Evolutionary conservation across 495 filamentous ascomycete genomes (phyloP), one percentile per base, ranked within the genome.

Genomic region (Penicillium daleae): DNA sequence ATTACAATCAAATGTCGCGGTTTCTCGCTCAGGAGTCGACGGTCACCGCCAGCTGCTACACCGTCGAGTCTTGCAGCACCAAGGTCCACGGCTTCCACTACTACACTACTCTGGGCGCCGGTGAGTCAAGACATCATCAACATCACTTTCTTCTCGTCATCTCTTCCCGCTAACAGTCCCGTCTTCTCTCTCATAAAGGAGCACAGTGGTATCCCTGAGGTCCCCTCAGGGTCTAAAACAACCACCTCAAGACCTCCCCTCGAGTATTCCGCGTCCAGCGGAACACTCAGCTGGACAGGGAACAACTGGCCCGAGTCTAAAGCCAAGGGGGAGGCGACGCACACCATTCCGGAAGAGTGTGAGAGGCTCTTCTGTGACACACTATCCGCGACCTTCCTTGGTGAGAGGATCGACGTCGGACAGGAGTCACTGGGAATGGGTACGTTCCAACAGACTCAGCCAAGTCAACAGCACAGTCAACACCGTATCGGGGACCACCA

Each of bases 321-420:
- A 85, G 89, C 86, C 73, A 86, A 85, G 85, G 89, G 87, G 89
- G 93, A 92, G 90, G 93, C 93, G 86, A 85, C 90, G 89, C 87
- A 92, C 79, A 87, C 86, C 81, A 96, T 97, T 84, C 90, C 89
- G 92, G 93, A 87, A 92, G 92, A 97, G 91, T 96, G 93, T 97
- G 93, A 97, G 93, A 97, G 93, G 80, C 93, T 97, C 86, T 95
- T 97, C 85, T 97, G 93, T 84, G 91, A 93, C 86, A 90, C 85
- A 82, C 86, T 97, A 89, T 88, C 83, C 77, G 78, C 87, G 80
- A 91, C 90, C 82, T 96, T 97, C 87, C 89, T 92, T 86, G 93
- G 90, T 96, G 93, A 96, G 91, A 85, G 88, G 90, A 87, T 87
- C 78, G 68, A 77, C 75, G 74, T 74, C 71, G 69, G 67, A 76